phyloP scores from a whole-genome alignment of 2,329 filamentous ascomycete species.

The Botrytis pseudocinerea region DNA sequence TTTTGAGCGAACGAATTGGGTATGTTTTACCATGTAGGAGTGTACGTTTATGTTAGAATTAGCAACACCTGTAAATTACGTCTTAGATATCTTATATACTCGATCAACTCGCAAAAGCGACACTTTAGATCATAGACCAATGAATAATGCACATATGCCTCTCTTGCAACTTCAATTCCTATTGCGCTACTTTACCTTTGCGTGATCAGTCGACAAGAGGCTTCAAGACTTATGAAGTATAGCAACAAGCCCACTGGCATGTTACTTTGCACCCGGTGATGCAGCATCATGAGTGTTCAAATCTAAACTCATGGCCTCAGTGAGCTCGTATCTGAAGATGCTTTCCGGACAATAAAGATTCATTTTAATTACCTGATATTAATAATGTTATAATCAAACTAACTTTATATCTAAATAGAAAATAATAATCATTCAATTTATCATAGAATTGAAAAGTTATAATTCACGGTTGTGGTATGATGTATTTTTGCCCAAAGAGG shows the following conservation, averaged over 20 bases:
- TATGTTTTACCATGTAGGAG: slow-evolving; percentile 3
- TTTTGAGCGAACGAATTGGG: neutral
- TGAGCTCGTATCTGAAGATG: neutral
- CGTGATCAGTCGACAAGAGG: neutral
- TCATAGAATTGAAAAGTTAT: too few species aligned
- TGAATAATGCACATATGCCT: slow-evolving; percentile 8
- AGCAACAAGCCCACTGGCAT: neutral
- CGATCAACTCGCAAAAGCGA: slow-evolving; percentile 13
- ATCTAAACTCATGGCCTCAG: neutral
- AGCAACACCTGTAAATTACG: slow-evolving; percentile 20
- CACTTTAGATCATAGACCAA: slow-evolving; percentile 10
- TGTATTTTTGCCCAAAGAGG: neutral
- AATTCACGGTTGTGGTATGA: neutral
- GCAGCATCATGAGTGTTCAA: neutral
- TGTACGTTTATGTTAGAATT: slow-evolving; percentile 22
- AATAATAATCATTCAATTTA: neutral
- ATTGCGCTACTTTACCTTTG: neutral
- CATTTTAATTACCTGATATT: neutral
- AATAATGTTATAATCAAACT: neutral
- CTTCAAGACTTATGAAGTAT: neutral
- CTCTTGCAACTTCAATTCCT: neutral
- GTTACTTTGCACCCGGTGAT: neutral
- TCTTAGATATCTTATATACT: slow-evolving; percentile 15
- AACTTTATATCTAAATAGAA: neutral
- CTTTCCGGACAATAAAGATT: neutral